Evolutionary conservation across 176 grass and related monocot species (phyloP), one percentile per base, ranked within the genome.

Genomic region (Cenchrus fungigraminus): DNA sequence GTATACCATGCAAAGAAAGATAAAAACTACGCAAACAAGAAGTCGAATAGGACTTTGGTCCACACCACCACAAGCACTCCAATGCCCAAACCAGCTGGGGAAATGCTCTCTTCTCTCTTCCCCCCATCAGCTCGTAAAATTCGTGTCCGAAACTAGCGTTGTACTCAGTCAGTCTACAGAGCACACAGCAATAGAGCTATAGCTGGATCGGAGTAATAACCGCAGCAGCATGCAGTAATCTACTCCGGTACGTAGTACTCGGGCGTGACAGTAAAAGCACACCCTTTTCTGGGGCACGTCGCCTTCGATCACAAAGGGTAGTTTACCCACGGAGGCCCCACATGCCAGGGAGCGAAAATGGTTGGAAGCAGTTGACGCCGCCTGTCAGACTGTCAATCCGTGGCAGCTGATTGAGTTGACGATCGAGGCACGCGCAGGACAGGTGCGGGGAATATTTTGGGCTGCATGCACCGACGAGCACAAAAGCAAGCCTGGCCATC

Each of bases 381-480:
- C 1, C 50, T 74, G 68, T 74, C 47, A 61, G 15, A 22, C 22
- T 64, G 61, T 64, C 12, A 64, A 65, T 28, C 40, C 9, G 6
- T 34, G 51, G 11, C 0, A 1, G 8, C 7, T 4, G 25, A 50
- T 65, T 65, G 74, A 51, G 29, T 40, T 42, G 40, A 20, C 9
- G 87, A 32, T 32, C 31, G 31, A 52, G 53, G 79, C 86, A 87
- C 1, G 78, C 85, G 37, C 2, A 34, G 53, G 17, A 0, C 42
- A 14, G 57, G 74, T 68, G 59, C 7, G 45, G 45, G 52, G 71
- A 64, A 85, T 85, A 81, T 71, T 55, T 82, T 57, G 64, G 77
- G 46, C 1, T 15, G 64, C 78, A 77, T 15, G 64, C 78, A 77
- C 54, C 62, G 19, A 46, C 12, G 45, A 49, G n/a, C 44, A 61